Evolutionary conservation across 306 rosid species (phyloP).

Genomic region (Fragaria nilgerrensis): DNA sequence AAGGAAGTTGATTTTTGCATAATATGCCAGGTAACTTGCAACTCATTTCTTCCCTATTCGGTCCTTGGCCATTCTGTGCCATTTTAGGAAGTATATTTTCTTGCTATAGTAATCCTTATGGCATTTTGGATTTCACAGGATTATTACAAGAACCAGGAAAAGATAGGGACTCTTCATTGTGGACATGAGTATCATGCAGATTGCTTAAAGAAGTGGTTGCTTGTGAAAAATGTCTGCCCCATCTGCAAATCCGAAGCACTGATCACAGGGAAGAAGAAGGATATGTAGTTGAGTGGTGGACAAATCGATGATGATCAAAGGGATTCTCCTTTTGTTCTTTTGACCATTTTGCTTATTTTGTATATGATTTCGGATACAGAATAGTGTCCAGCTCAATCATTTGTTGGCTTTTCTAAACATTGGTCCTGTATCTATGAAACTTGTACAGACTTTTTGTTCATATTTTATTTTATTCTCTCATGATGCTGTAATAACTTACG

Average conservation of each 20-base stretch:
- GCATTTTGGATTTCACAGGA: constrained; percentile 49
- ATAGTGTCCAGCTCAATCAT: constrained; percentile 49
- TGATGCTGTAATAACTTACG: constrained; percentile 21
- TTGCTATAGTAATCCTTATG: not conserved
- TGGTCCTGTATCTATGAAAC: constrained; percentile 54
- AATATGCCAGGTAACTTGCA: constrained; percentile 75
- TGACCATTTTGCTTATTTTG: constrained; percentile 45
- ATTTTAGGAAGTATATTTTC: not conserved
- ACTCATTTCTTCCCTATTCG: not conserved
- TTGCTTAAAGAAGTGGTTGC: constrained; percentile 84
- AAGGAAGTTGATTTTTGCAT: constrained; percentile 70
- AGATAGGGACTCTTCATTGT: constrained; percentile 69
- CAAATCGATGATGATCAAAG: constrained; percentile 7
- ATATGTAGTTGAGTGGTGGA: constrained; percentile 30
- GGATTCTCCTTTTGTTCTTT: constrained; percentile 24
- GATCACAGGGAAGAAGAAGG: constrained; percentile 38
- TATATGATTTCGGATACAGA: constrained; percentile 52
- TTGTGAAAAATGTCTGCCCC: constrained; percentile 85
- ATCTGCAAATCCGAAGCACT: constrained; percentile 95
- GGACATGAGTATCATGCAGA: constrained; percentile 87
- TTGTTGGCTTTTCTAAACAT: constrained; percentile 52
- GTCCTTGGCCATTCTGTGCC: not conserved
- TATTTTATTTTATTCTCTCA: constrained; percentile 8
- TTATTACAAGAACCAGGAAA: constrained; percentile 61
- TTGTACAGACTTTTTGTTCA: constrained; percentile 55